phyloP scores from a whole-genome alignment of 208 protist species.

The Crithidia bombi region DNA sequence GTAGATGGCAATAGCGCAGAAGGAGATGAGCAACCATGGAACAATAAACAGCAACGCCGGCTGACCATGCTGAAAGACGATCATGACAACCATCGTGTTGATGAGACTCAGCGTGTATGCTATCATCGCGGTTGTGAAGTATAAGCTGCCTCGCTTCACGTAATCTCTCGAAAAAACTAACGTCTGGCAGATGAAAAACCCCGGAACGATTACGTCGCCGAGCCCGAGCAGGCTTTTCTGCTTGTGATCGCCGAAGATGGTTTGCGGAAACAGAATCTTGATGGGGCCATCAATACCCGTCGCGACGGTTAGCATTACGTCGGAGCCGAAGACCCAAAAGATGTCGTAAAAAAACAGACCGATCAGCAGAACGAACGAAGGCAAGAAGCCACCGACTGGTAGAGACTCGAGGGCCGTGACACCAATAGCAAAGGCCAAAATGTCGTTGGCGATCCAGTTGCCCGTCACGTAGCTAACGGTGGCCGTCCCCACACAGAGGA shows the following conservation, averaged over 20 bases:
- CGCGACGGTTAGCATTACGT: conserved; percentile 96
- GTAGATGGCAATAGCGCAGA: conserved; percentile 43
- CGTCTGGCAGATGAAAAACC: conserved; percentile 94
- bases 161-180: conserved; percentile 89
- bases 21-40: conserved; percentile 84
- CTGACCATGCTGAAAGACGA: conserved; percentile 95
- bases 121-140: conserved; percentile 87
- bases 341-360: conserved; percentile 98
- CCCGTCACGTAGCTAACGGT: conserved; percentile 71
- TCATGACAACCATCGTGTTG: conserved; percentile 95
- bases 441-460: conserved; percentile 95
- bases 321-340: conserved; percentile 98
- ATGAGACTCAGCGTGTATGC: conserved; percentile 92
- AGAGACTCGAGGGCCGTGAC: conserved; percentile 71
- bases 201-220: conserved; percentile 97
- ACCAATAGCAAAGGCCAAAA: conserved; percentile 93
- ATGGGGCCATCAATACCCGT: conserved; percentile 96
- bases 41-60: conserved; percentile 93
- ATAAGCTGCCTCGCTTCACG: conserved; percentile 72
- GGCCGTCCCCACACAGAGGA: conserved; percentile 59
- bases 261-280: conserved; percentile 94
- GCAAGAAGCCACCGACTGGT: conserved; percentile 61
- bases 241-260: conserved; percentile 69
- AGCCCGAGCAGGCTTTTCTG: conserved; percentile 95
- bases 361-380: conserved; percentile 77